phyloP scores from a whole-genome alignment of 1,284 basidiomycete species.

The Vanrija pseudolonga region DNA sequence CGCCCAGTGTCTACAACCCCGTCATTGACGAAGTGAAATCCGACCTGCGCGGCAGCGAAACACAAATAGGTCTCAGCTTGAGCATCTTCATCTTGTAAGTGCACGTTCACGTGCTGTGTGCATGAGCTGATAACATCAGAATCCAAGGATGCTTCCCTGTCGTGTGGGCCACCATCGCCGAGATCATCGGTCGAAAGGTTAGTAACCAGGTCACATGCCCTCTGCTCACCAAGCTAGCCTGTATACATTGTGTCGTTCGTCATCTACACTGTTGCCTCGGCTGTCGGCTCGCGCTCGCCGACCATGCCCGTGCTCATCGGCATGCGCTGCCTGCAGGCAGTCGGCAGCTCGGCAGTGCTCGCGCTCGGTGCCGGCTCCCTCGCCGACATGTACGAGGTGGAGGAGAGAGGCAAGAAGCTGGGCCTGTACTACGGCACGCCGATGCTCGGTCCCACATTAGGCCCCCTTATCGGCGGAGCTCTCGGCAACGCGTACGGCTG shows the following conservation, averaged over 20 bases:
- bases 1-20: slow-evolving; percentile 49
- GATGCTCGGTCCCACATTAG: slow-evolving; percentile 59
- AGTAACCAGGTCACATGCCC: slow-evolving; percentile 14
- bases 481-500: slow-evolving; percentile 64
- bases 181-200: slow-evolving; percentile 76
- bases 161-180: slow-evolving; percentile 53
- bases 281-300: slow-evolving; percentile 60
- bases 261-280: slow-evolving; percentile 61
- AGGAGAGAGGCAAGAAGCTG: slow-evolving; percentile 64
- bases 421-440: slow-evolving; percentile 47
- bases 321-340: slow-evolving; percentile 42
- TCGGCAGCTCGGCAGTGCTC: slow-evolving; percentile 69
- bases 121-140: slow-evolving; percentile 10
- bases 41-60: slow-evolving; percentile 62
- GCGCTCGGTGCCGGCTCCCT: slow-evolving; percentile 75
- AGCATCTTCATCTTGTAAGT: slow-evolving; percentile 67
- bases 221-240: slow-evolving; percentile 47
- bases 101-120: slow-evolving; percentile 2
- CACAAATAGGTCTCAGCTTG: slow-evolving; percentile 68
- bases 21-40: slow-evolving; percentile 61
- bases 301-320: slow-evolving; percentile 66
- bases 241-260: slow-evolving; percentile 62
- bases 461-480: slow-evolving; percentile 66
- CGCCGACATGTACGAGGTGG: slow-evolving; percentile 69
- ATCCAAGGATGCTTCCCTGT: slow-evolving; percentile 45